phyloP scores from a whole-genome alignment of 768 basidiomycete genomes.

The Lactarius pseudohatsudake region DNA sequence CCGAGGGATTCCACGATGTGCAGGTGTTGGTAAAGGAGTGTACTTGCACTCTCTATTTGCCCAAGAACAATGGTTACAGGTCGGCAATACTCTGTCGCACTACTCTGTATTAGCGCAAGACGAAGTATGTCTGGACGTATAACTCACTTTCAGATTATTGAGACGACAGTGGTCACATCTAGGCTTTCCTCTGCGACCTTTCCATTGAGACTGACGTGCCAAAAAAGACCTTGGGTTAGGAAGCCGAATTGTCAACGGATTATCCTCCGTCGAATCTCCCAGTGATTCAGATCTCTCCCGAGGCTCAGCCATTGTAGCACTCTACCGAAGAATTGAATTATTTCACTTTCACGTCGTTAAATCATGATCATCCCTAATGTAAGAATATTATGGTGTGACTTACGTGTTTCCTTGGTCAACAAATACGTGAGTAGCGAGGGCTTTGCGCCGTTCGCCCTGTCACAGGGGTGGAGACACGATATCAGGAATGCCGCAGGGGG shows the following conservation, averaged over 20 bases:
- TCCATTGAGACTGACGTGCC: conserved; percentile 72
- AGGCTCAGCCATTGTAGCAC: conserved; percentile 24
- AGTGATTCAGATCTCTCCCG: conserved; percentile 36
- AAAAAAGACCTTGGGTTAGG: conserved; percentile 66
- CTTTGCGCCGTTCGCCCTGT: conserved; percentile 16
- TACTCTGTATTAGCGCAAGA: conserved; percentile 33
- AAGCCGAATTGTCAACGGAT: conserved; percentile 59
- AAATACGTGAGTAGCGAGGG: conserved; percentile 5
- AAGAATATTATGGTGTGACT: conserved; percentile 4
- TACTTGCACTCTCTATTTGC: conserved; percentile 64
- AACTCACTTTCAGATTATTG: conserved; percentile 67
- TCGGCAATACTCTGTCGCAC: conserved; percentile 71
- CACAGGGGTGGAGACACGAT: conserved; percentile 16
- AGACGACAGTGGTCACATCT: conserved; percentile 71
- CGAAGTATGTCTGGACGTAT: conserved; percentile 14
- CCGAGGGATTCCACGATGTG: conserved; percentile 71
- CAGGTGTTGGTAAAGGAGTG: conserved; percentile 71
- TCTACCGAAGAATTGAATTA: conserved; percentile 11
- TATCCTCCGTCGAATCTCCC: conserved; percentile 38
- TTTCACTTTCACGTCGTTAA: conserved; percentile 7
- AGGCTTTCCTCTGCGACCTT: conserved; percentile 71
- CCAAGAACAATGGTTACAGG: conserved; percentile 72
- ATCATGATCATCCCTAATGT: background rate
- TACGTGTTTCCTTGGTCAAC: conserved; percentile 18
- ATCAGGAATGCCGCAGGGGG: conserved; percentile 11